Evolutionary conservation across 129 eudicot genomes (phyloP).

Genomic region (Cynara cardunculus): DNA sequence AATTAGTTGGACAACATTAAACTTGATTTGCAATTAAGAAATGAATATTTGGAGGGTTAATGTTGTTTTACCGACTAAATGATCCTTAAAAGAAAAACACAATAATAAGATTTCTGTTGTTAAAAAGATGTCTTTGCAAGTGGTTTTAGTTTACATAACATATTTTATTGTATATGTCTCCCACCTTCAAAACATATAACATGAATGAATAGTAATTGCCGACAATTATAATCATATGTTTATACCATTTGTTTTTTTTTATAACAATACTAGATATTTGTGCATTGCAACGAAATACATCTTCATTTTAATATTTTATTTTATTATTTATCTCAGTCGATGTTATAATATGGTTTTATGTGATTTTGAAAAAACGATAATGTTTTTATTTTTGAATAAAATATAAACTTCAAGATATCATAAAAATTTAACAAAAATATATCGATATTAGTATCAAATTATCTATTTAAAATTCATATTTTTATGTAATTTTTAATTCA

Average conservation of each 20-base stretch:
- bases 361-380: no score
- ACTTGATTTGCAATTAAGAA: neutral
- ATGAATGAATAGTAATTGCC: conserved; percentile 10
- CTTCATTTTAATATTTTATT: no score
- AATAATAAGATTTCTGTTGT: conserved; percentile 2
- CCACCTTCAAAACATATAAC: conserved; percentile 18
- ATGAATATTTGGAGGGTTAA: neutral
- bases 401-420: no score
- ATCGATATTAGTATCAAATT: no score
- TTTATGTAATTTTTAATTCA: no score
- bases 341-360: no score
- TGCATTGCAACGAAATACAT: no score
- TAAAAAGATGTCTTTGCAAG: conserved; percentile 9
- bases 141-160: neutral
- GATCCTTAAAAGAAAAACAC: conserved; percentile 18
- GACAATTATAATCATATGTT: conserved; percentile 12
- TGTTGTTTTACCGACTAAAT: conserved; percentile 15
- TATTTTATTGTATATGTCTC: conserved; percentile 17
- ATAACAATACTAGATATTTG: no score
- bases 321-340: no score
- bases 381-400: no score
- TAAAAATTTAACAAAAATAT: no score
- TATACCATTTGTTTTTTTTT: neutral
- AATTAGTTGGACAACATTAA: neutral
- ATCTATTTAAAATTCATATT: no score